phyloP scores from a whole-genome alignment of 2,329 filamentous ascomycete species.

The Corynespora cassiicola region DNA sequence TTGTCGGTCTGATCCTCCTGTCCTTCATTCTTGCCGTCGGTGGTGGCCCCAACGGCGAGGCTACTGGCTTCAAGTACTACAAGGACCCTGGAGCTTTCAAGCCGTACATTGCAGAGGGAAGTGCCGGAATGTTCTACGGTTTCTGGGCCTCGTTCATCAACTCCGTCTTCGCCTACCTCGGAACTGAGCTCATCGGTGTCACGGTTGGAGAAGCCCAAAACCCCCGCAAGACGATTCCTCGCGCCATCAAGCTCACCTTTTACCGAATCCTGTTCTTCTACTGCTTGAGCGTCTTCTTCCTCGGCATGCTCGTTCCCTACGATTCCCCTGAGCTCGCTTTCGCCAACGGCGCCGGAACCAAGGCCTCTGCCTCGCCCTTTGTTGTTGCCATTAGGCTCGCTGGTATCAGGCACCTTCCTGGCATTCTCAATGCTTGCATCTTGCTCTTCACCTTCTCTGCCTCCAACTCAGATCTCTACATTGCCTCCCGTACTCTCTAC shows the following conservation, averaged over 20 bases:
- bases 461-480: slow-evolving; percentile 80
- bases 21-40: slow-evolving; percentile 53
- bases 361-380: slow-evolving; percentile 73
- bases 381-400: slow-evolving; percentile 74
- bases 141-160: slow-evolving; percentile 75
- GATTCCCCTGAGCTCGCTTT: slow-evolving; percentile 66
- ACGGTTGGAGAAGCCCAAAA: slow-evolving; percentile 83
- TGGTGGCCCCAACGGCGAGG: slow-evolving; percentile 46
- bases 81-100: slow-evolving; percentile 53
- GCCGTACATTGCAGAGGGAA: slow-evolving; percentile 42
- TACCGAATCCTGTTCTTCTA: slow-evolving; percentile 86
- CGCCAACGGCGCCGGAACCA: slow-evolving; percentile 56
- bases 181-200: slow-evolving; percentile 74
- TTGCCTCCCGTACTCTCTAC: slow-evolving; percentile 74
- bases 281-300: slow-evolving; percentile 72
- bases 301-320: slow-evolving; percentile 80
- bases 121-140: slow-evolving; percentile 50
- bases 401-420: slow-evolving; percentile 66
- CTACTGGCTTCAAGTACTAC: slow-evolving; percentile 55
- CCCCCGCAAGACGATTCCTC: slow-evolving; percentile 76
- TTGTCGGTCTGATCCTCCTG: slow-evolving; percentile 54
- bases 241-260: slow-evolving; percentile 81
- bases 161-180: slow-evolving; percentile 80
- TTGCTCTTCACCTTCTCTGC: slow-evolving; percentile 79
- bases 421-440: slow-evolving; percentile 77